Conservation (phyloP, 345 rosid species). For the Rhodamnia rubescens region DNA sequence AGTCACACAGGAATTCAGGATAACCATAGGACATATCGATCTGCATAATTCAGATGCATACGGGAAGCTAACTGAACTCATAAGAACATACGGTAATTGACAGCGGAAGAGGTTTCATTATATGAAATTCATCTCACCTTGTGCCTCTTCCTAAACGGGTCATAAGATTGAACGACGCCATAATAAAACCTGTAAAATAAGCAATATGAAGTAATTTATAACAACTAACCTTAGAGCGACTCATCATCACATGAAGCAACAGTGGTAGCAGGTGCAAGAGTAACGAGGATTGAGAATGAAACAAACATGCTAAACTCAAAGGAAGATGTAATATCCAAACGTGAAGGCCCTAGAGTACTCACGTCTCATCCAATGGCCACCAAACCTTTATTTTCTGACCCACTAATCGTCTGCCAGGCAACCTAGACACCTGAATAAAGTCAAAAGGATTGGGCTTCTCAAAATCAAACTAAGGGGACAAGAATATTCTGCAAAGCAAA, state of each 20-base stretch:
- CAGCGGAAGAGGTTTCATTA: neutral
- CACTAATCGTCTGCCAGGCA: neutral
- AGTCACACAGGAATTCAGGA: neutral
- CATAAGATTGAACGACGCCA: neutral
- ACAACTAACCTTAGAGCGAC: neutral
- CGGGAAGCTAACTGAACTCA: neutral
- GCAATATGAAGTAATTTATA: neutral
- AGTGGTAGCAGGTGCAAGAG: neutral
- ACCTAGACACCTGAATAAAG: neutral
- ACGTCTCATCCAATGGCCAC: constrained; percentile 3
- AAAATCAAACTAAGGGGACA: neutral
- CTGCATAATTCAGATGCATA: neutral
- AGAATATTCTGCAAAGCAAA: neutral
- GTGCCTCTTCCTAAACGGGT: neutral
- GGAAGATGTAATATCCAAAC: neutral
- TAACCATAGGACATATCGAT: neutral
- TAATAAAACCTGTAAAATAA: neutral
- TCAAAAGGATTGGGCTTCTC: neutral
- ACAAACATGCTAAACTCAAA: neutral
- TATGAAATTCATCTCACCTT: neutral
- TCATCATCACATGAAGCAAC: neutral
- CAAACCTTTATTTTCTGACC: constrained; percentile 1
- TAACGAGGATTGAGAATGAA: neutral
- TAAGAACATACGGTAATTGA: neutral
- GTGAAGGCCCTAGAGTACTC: neutral